These are phyloP conservation scores for Candida glucosophila DNA, from an alignment of 1,139 yeast genomes.

Conservation along the genomic window DNA sequence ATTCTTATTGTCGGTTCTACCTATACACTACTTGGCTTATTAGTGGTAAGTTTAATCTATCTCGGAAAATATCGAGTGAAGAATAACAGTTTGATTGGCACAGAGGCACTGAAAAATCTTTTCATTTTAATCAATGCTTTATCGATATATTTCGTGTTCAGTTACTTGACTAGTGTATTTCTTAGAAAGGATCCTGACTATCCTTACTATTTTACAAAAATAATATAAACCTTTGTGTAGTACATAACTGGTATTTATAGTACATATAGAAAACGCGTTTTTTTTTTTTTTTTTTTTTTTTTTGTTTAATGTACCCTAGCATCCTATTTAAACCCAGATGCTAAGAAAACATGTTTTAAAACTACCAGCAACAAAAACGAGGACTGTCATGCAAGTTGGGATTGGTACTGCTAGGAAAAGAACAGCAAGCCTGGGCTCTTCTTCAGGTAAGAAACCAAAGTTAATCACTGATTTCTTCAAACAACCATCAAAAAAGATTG, in stretches of 20 bases:
- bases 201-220: slow-evolving; percentile 28
- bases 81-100: no score
- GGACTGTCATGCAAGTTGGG: no score
- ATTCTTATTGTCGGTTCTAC: slow-evolving; percentile 40
- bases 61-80: slow-evolving; percentile 18
- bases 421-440: no score
- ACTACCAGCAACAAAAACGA: no score
- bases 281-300: no score
- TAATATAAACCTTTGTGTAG: slow-evolving; percentile 14
- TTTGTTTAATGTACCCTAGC: no score
- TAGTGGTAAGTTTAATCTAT: slow-evolving; percentile 29
- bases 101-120: not conserved
- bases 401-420: no score
- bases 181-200: slow-evolving; percentile 32
- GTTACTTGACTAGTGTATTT: slow-evolving; percentile 31
- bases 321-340: no score
- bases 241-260: no score
- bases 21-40: slow-evolving; percentile 36
- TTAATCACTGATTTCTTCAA: slow-evolving; percentile 17
- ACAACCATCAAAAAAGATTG: slow-evolving; percentile 44
- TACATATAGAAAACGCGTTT: no score
- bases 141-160: slow-evolving; percentile 23
- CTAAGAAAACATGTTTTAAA: no score
- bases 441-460: slow-evolving; percentile 8
- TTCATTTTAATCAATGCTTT: slow-evolving; percentile 13